Conservation (phyloP, 106 monocot genomes). For the Allium cepa region DNA sequence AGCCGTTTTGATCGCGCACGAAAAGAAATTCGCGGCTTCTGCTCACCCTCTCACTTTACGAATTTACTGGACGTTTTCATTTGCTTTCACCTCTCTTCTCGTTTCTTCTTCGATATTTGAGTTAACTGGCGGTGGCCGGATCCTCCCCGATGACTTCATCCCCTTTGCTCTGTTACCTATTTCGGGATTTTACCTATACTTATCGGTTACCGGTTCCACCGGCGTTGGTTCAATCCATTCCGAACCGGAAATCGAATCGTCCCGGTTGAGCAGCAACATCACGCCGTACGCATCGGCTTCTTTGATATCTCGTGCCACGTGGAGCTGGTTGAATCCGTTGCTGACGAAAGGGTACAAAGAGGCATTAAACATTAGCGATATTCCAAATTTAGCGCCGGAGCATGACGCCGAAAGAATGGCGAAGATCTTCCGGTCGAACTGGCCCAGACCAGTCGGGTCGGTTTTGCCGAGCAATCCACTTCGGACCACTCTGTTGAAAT, state of each 20-base stretch:
- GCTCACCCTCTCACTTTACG: slow-evolving; percentile 49
- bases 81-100: slow-evolving; percentile 36
- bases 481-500: slow-evolving; percentile 42
- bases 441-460: slow-evolving; percentile 56
- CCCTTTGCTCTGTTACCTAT: slow-evolving; percentile 29
- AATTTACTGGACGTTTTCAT: slow-evolving; percentile 44
- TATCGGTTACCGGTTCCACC: slow-evolving; percentile 35
- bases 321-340: slow-evolving; percentile 80
- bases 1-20: slow-evolving; percentile 54
- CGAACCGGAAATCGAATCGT: neutral
- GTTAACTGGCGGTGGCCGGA: slow-evolving; percentile 17
- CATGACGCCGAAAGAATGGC: slow-evolving; percentile 63
- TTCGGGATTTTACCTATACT: slow-evolving; percentile 32
- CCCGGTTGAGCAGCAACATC: neutral
- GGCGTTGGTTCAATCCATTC: slow-evolving; percentile 28
- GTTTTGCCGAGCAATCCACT: slow-evolving; percentile 72
- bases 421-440: slow-evolving; percentile 51
- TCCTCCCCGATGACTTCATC: slow-evolving; percentile 36
- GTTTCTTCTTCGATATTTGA: slow-evolving; percentile 35
- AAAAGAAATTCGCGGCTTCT: slow-evolving; percentile 43
- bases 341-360: slow-evolving; percentile 52
- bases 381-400: slow-evolving; percentile 54
- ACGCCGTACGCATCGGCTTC: slow-evolving; percentile 64
- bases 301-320: slow-evolving; percentile 37
- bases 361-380: slow-evolving; percentile 53